Base-by-base conservation (phyloP, 805 yeast genomes). In the Kodamaea hsintzibuensis region DNA sequence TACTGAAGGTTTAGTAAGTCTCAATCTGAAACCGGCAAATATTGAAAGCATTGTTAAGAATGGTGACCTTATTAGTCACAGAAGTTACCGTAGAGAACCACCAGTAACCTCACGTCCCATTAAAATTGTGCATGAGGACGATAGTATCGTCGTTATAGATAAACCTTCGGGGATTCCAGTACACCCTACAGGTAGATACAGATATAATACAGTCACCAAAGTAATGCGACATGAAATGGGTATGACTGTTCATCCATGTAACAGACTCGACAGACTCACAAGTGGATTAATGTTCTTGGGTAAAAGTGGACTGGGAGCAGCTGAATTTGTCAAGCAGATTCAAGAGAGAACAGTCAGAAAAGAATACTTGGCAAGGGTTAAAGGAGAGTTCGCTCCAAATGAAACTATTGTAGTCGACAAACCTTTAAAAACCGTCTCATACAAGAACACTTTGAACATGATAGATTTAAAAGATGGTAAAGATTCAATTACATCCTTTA, bases 151-250 rank as follows among this genome's bases (percentile, higher is more conserved):
- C 4, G 96, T 89, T 2, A 86, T 95, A 18, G 96, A 93, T 67
- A 95, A 95, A 60, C 99, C 99, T 0, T 81, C 95, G 3, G 98
- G 99, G 0, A 80, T 95, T 2, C 98, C 99, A 0, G 96, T 90
- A 0, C 99, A 95, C 67, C 98, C 99, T 2, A 88, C 97, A 0
- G 99, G 98, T 0, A 72, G 92, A 58, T 84, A 85, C 76, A 65
- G 95, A 65, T 83, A 83, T 69, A 82, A 86, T 66, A 83, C 96
- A 0, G 81, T 90, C 17, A 89, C 96, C 9, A 86, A 85, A 66
- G 82, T 91, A 3, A 70, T 95, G 59, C 86, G 89, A 67, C 82
- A 83, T 52, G 96, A 92, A 61, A 67, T 77, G 55, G 86, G 86
- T 0, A 73, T 80, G 42, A 71, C 73, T 1, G 93, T 88, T 1